Evolutionary conservation across 257 asterid genomes (phyloP), one percentile per base, ranked within the genome.

Genomic region (Penstemon newberryi): DNA sequence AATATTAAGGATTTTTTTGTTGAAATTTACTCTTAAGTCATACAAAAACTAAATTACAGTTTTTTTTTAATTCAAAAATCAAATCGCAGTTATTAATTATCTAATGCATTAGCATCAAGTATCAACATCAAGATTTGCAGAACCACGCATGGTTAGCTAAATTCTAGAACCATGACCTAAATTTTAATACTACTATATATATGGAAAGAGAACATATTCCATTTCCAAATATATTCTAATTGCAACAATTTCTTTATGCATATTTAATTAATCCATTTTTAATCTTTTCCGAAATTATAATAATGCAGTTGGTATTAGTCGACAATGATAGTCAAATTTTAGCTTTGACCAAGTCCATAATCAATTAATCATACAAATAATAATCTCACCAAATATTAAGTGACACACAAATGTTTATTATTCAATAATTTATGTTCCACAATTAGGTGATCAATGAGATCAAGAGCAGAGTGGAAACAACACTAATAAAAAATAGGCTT

Each of bases 301-400:
- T 77, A 80, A 72, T 73, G 77, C n/a, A 78, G 80, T 81, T 73
- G 95, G 90, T 85, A 69, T 62, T 61, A 60, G 47, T 63, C 49
- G 95, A 85, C 50, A 87, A 76, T 5, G 90, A 89, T 81, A 89
- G 96, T 87, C 95, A 85, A 85, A 77, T 74, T 44, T 66, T 42
- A 70, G 44, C 54, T 73, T 82, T 83, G 88, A 83, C 88, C 18
- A 70, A 2, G 10, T 53, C 72, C 73, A 69, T 59, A 81, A 78
- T 15, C 18, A 15, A 15, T 15, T 15, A 15, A 15, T 77, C 57
- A 82, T 75, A 53, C 43, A 55, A 58, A 18, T 73, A 15, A 63
- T 67, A 75, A 75, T 61, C 74, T 77, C 69, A 83, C 83, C 85
- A 70, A 79, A 73, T 73, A 72, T 76, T 60, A 66, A 63, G 65